These are phyloP conservation scores for Exophiala mesophila DNA, from an alignment of 2,329 filamentous ascomycete species.

Conservation along the genomic window DNA sequence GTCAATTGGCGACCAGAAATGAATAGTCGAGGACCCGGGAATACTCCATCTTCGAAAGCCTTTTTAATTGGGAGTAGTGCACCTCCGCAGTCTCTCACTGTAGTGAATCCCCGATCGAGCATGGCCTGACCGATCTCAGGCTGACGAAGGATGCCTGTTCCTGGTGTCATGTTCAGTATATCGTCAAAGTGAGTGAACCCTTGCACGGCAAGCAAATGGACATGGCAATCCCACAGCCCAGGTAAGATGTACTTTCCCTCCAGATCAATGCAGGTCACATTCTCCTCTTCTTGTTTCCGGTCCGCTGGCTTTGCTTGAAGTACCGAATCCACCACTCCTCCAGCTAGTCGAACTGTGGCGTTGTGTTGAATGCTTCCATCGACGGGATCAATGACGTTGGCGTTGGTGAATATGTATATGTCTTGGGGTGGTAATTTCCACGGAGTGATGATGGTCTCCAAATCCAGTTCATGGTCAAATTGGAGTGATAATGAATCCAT, in stretches of 20 bases:
- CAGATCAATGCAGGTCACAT: constrained; percentile 36
- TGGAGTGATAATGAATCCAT: constrained; percentile 5
- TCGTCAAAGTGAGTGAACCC: constrained; percentile 38
- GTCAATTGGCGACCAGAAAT: constrained; percentile 52
- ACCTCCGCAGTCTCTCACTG: constrained; percentile 55
- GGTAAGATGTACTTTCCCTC: constrained; percentile 45
- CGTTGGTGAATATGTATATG: constrained; percentile 38
- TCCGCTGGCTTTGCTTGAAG: constrained; percentile 2
- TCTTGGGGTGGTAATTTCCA: constrained; percentile 27
- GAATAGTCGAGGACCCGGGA: constrained; percentile 53
- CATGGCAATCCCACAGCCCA: constrained; percentile 51
- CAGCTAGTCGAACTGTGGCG: constrained; percentile 33
- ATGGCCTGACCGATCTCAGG: constrained; percentile 48
- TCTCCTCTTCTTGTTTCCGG: constrained; percentile 20
- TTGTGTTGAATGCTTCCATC: constrained; percentile 31
- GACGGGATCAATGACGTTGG: constrained; percentile 41
- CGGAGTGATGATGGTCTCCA: constrained; percentile 17
- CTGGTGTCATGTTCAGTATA: constrained; percentile 34
- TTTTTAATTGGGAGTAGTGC: constrained; percentile 53
- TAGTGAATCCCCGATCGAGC: constrained; percentile 55
- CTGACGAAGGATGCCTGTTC: constrained; percentile 39
- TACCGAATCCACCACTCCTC: constrained; percentile 33
- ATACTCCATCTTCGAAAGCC: constrained; percentile 52
- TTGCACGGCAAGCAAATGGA: constrained; percentile 45
- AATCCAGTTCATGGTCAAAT: constrained; percentile 7